Base-by-base conservation (phyloP, 257 asterid genomes). In the Solanum appendiculatum region DNA sequence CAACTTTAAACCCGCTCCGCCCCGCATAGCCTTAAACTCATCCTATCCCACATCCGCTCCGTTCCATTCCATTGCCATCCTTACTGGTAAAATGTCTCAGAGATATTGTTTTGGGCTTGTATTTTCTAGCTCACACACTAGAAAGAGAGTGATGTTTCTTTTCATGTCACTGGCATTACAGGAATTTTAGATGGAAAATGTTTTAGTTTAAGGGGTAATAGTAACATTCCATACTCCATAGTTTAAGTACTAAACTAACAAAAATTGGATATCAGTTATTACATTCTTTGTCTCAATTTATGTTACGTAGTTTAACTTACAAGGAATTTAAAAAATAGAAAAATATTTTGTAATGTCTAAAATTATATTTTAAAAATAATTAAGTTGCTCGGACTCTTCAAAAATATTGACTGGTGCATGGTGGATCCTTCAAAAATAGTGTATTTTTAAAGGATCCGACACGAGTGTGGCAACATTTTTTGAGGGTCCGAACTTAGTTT, bases 361-460 rank as follows among this genome's bases (percentile, higher is more conserved):
- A 63, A 1, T 63, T 63, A 63, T 1, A 11, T 12, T 40, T 37
- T 40, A 40, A 1, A n/a, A n/a, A n/a, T n/a, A n/a, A n/a, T n/a
- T n/a, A n/a, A n/a, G n/a, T 1, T 7, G 3, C 1, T 20, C 1
- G 25, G 5, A 7, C 0, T 56, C 11, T 20, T 20, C 0, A 18
- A 56, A 56, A 56, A 1, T 20, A 0, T 20, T 0, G 5, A 56
- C 1, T 0, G 2, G 11, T 54, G 25, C 9, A 0, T 16, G 60
- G 16, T 51, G 0, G 9, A 51, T 16, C 5, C 0, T 51, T 0
- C 20, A 46, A 46, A 46, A 46, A 46, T 46, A 46, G 20, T 51
- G 2, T 16, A 5, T 16, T 6, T 54, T 54, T 51, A 8, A 6
- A 54, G 9, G 2, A 54, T 18, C 1, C 0, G 5, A 20, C 2